Conservation (phyloP, 306 rosid genomes). For the Cucumis melo region DNA sequence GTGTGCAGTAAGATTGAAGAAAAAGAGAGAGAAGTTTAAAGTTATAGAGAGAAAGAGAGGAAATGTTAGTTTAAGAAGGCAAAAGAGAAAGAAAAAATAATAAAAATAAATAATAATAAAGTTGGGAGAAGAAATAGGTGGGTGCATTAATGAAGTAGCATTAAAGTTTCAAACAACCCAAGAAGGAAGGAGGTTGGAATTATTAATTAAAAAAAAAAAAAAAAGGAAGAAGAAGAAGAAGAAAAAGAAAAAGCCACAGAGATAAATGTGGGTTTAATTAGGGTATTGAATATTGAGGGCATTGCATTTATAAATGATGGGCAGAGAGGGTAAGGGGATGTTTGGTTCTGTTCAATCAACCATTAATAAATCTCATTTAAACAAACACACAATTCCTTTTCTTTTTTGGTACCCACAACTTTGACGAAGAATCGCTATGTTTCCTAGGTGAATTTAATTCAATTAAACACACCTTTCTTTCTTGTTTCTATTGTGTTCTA, state of each 20-base stretch:
- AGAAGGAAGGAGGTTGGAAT: constrained; percentile 62
- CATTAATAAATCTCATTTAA: constrained; percentile 35
- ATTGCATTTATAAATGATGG: constrained; percentile 59
- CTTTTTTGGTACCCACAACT: not conserved
- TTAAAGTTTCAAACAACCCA: constrained; percentile 67
- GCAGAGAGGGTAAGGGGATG: constrained; percentile 35
- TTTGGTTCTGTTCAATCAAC: constrained; percentile 56
- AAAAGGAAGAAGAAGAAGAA: constrained; percentile 28
- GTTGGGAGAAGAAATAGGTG: constrained; percentile 13
- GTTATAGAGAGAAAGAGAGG: not conserved
- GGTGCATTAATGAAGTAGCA: constrained; percentile 52
- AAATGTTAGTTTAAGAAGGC: not conserved
- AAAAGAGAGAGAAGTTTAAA: not conserved
- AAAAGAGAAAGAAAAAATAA: constrained; percentile 16
- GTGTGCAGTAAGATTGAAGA: not conserved
- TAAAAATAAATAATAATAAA: constrained; percentile 1
- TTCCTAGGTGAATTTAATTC: not conserved
- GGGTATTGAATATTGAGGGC: constrained; percentile 42
- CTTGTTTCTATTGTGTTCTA: not conserved
- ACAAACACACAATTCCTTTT: constrained; percentile 14
- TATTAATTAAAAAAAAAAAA: constrained; percentile 46
- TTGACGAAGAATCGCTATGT: not conserved
- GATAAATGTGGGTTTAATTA: constrained; percentile 41
- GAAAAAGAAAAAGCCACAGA: constrained; percentile 41
- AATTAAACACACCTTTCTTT: not conserved